These are phyloP conservation scores for Clohesyomyces aquaticus DNA, from an alignment of 495 filamentous ascomycete genomes.

Conservation along the genomic window DNA sequence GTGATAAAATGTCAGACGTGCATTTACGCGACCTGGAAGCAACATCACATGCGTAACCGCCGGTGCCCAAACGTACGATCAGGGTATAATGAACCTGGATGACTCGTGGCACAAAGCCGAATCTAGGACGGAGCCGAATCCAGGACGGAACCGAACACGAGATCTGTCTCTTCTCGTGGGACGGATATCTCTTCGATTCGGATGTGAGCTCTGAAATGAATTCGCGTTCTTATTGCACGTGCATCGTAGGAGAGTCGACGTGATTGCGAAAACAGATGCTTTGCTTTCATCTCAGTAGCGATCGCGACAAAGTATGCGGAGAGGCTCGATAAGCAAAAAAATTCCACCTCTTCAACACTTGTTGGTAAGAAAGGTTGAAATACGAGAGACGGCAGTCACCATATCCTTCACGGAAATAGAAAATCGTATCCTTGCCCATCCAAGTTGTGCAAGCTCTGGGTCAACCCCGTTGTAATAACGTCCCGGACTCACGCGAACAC, in stretches of 20 bases:
- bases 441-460: conserved; percentile 25
- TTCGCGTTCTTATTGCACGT: too few species aligned
- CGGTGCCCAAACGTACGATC: too few species aligned
- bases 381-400: conserved; percentile 9
- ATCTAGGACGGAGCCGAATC: too few species aligned
- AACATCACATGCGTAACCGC: neutral
- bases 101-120: neutral
- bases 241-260: too few species aligned
- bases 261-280: neutral
- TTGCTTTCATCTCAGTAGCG: neutral
- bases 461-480: conserved; percentile 31
- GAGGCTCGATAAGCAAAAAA: neutral
- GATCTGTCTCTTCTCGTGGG: too few species aligned
- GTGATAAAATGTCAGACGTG: neutral
- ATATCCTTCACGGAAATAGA: conserved; percentile 9
- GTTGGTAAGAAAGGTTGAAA: conserved; percentile 14
- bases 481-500: conserved; percentile 24
- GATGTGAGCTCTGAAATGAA: too few species aligned
- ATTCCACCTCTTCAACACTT: neutral
- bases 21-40: neutral
- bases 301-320: neutral
- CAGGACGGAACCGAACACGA: too few species aligned
- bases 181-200: too few species aligned
- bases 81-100: neutral
- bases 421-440: conserved; percentile 32